Conservation (phyloP, 1,139 yeast species). For the Ashbya aceris region DNA sequence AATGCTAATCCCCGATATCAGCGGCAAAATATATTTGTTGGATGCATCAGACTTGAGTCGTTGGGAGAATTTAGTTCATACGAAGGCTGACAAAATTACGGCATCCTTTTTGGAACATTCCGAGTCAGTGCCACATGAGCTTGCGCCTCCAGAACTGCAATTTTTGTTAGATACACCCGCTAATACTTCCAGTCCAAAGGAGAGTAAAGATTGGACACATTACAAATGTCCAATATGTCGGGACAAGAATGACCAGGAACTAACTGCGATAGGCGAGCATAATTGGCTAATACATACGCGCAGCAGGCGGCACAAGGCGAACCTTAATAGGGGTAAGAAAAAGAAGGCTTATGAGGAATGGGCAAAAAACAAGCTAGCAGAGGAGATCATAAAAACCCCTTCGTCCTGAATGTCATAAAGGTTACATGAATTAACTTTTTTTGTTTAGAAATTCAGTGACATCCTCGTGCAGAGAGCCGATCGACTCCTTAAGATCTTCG, state of each 20-base stretch:
- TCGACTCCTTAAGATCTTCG: conserved; percentile 46
- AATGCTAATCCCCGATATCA: conserved; percentile 57
- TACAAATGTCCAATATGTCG: conserved; percentile 57
- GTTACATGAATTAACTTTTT: background rate
- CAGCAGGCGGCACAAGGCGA: conserved; percentile 54
- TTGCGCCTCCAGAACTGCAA: conserved; percentile 40
- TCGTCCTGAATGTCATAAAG: background rate
- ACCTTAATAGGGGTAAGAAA: conserved; percentile 33
- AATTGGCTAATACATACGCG: conserved; percentile 60
- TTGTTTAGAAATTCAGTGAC: conserved; percentile 55
- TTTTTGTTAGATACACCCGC: conserved; percentile 28
- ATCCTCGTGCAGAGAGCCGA: conserved; percentile 39
- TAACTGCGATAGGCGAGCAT: conserved; percentile 65
- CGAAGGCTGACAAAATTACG: conserved; percentile 47
- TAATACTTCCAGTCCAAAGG: conserved; percentile 14
- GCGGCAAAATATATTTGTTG: conserved; percentile 57
- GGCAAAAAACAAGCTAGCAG: conserved; percentile 19
- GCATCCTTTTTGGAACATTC: conserved; percentile 32
- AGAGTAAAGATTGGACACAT: conserved; percentile 55
- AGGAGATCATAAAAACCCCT: conserved; percentile 1
- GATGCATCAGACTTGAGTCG: conserved; percentile 62
- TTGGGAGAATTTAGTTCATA: conserved; percentile 53
- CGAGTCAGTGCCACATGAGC: conserved; percentile 15
- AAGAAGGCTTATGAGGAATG: conserved; percentile 39
- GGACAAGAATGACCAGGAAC: conserved; percentile 44